These are phyloP conservation scores for Mucor irregularis DNA, from an alignment of 371 early-diverging fungal species.

Conservation along the genomic window DNA sequence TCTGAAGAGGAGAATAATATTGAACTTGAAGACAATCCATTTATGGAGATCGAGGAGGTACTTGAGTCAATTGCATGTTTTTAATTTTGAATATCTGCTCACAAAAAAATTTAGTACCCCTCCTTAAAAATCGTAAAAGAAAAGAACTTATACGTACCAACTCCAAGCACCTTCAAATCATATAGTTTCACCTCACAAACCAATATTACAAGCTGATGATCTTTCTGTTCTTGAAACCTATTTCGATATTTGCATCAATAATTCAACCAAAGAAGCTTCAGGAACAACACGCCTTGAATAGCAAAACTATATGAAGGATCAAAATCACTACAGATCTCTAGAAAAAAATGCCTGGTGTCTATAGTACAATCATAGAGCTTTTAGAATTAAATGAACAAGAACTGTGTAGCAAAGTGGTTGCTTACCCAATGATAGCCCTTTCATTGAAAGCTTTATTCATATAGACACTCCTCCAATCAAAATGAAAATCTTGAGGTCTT, in stretches of 20 bases:
- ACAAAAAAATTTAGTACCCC: not conserved
- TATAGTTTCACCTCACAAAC: conserved; percentile 18
- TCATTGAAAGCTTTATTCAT: too few species aligned
- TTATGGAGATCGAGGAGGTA: conserved; percentile 2
- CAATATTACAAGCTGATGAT: conserved; percentile 18
- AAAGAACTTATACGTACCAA: conserved; percentile 13
- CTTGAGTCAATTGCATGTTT: conserved; percentile 5
- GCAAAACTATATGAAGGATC: conserved; percentile 1
- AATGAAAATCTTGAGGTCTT: too few species aligned
- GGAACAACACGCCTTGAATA: conserved; percentile 7
- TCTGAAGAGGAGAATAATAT: conserved; percentile 1
- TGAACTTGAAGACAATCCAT: conserved; percentile 5
- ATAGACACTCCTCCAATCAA: too few species aligned
- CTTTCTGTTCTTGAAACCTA: conserved; percentile 7
- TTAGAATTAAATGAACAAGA: not conserved
- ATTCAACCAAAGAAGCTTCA: conserved; percentile 5
- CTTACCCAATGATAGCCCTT: not conserved
- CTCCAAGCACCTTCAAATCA: conserved; percentile 9
- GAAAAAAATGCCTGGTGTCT: conserved; percentile 4
- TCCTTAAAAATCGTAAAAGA: conserved; percentile 14
- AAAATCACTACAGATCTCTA: not conserved
- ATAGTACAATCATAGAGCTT: not conserved
- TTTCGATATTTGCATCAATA: conserved; percentile 16
- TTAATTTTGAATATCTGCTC: conserved; percentile 1
- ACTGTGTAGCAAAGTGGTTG: not conserved